Evolutionary conservation across 164 flowering plant genomes (phyloP).

Genomic region (Chloranthus sessilifolius): DNA sequence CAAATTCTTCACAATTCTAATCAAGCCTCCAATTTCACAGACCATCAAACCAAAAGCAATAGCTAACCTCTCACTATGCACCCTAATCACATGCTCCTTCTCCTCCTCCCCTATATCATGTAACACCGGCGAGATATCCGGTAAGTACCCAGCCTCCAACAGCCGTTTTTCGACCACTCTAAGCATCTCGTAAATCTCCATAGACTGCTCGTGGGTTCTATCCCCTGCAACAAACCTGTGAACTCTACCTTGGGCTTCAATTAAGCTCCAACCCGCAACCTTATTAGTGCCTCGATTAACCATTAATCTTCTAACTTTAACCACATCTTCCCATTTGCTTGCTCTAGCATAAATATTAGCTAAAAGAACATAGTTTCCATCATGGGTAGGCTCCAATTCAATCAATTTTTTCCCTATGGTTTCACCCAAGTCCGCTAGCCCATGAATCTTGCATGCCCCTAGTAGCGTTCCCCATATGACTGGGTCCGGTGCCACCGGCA

Average conservation of each 20-base stretch:
- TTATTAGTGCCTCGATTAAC: constrained; percentile 54
- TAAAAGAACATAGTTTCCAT: constrained; percentile 44
- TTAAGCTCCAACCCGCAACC: constrained; percentile 52
- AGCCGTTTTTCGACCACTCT: constrained; percentile 38
- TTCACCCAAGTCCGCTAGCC: constrained; percentile 36
- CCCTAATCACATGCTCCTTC: constrained; percentile 37
- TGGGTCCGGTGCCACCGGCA: constrained; percentile 34
- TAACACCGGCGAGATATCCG: constrained; percentile 38
- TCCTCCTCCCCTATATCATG: constrained; percentile 51
- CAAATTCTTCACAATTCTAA: constrained; percentile 59
- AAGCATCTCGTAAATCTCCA: constrained; percentile 44
- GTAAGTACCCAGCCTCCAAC: constrained; percentile 40
- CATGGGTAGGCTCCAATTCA: constrained; percentile 37
- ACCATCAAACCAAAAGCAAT: constrained; percentile 63
- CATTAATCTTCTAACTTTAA: constrained; percentile 52
- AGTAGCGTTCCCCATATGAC: constrained; percentile 50
- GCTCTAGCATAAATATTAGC: constrained; percentile 56
- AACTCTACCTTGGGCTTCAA: constrained; percentile 49
- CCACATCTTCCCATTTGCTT: constrained; percentile 63
- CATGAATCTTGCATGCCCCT: constrained; percentile 43
- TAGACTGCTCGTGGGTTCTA: constrained; percentile 39
- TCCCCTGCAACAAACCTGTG: constrained; percentile 62
- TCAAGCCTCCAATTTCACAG: constrained; percentile 36
- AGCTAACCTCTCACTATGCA: constrained; percentile 78
- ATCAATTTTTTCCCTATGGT: constrained; percentile 36